Conservation (phyloP, 1,284 basidiomycete genomes). For the Xanthoconium separans region DNA sequence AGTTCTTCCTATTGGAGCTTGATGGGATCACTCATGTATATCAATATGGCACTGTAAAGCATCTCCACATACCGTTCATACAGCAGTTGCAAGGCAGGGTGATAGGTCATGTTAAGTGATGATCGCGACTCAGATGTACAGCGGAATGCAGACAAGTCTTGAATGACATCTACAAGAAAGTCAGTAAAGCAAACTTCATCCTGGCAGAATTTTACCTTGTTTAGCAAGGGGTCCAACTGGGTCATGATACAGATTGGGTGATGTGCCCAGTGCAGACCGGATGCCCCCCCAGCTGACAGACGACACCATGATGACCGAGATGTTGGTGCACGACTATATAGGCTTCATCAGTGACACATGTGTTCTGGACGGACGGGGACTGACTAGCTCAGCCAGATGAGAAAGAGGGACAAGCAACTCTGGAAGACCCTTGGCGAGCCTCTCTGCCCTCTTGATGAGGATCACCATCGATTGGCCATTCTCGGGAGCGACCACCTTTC, state of each 20-base stretch:
- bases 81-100: conserved; percentile 54
- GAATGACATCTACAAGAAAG: conserved; percentile 28
- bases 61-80: conserved; percentile 67
- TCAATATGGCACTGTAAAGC: conserved; percentile 62
- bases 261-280: conserved; percentile 65
- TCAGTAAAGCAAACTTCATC: background rate
- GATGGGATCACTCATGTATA: conserved; percentile 63
- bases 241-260: conserved; percentile 77
- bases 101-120: conserved; percentile 41
- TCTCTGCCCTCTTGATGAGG: conserved; percentile 70
- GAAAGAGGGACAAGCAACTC: conserved; percentile 70
- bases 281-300: conserved; percentile 74
- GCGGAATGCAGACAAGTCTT: conserved; percentile 30
- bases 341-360: background rate
- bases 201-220: conserved; percentile 46
- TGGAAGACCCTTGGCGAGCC: conserved; percentile 60
- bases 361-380: conserved; percentile 34
- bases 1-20: conserved; percentile 56
- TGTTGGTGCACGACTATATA: conserved; percentile 40
- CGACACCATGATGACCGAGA: conserved; percentile 67
- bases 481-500: conserved; percentile 27
- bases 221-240: conserved; percentile 58
- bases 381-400: conserved; percentile 72
- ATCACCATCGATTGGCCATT: conserved; percentile 48
- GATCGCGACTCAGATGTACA: conserved; percentile 30